Conservation (phyloP, 2,329 filamentous ascomycete genomes). For the Alternaria gaisen region DNA sequence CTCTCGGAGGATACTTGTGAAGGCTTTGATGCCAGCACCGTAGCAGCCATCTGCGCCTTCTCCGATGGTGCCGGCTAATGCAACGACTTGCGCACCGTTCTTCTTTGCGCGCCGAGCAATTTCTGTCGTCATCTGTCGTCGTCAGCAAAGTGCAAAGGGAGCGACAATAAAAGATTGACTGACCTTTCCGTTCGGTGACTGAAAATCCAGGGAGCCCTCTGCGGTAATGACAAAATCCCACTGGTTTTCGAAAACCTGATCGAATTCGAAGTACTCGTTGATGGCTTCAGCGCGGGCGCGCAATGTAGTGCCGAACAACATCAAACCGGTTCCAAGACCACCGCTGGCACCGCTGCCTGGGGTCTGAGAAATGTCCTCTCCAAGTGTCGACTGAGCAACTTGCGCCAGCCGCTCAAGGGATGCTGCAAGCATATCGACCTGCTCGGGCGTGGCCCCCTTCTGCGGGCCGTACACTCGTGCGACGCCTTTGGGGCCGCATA, state of each 20-base stretch:
- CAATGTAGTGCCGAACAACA: constrained; percentile 58
- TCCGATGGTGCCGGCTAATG: constrained; percentile 42
- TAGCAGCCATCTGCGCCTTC: constrained; percentile 41
- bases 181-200: constrained; percentile 58
- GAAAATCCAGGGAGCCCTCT: constrained; percentile 62
- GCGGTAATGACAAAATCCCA: constrained; percentile 64
- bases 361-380: constrained; percentile 48
- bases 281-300: constrained; percentile 61
- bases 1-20: constrained; percentile 47
- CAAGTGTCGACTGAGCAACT: constrained; percentile 47
- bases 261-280: constrained; percentile 61
- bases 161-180: neutral
- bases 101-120: constrained; percentile 59
- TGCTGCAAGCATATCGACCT: constrained; percentile 55
- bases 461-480: constrained; percentile 62
- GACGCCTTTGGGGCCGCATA: constrained; percentile 60
- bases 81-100: constrained; percentile 58
- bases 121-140: constrained; percentile 60
- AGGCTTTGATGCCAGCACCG: constrained; percentile 46
- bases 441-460: constrained; percentile 58
- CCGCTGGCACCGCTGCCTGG: constrained; percentile 63
- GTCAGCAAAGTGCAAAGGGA: neutral
- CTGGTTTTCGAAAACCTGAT: constrained; percentile 55
- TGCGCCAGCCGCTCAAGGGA: constrained; percentile 57
- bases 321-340: constrained; percentile 61